Evolutionary conservation across 306 rosid species (phyloP), one percentile per base, ranked within the genome.

Genomic region (Fragaria ananassa): DNA sequence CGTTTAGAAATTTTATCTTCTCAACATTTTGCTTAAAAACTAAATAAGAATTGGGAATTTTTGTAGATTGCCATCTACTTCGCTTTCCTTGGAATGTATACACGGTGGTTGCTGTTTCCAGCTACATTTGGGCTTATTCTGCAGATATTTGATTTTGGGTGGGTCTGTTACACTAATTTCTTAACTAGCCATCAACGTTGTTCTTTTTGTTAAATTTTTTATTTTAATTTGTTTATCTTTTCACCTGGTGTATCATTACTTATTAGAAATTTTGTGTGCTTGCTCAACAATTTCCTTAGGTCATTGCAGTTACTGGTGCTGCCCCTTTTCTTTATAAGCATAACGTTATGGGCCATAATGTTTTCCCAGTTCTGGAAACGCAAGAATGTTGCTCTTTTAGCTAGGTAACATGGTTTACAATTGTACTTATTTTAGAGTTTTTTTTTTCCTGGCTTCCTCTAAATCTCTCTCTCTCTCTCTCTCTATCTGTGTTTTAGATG

Each of bases 331-430:
- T 88, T 92, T 67, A 19, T 95, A 17, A 53, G 87, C 83, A 88
- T 92, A 78, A 87, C 81, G 37, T 80, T 95, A 45, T 95, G 99
- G 99, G 99, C 98, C 46, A 74, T 91, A 75, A 89, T 88, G 88
- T 95, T 92, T 83, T 87, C 88, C 84, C 99, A 95, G 84, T 95
- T 95, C 86, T 95, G 99, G 99, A 92, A 86, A 81, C 96, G 99
- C 45, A 95, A 92, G 87, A 95, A 95, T 70, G 63, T 89, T 45
- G 99, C 97, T 57, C 97, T 92, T 81, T 80, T 92, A 80, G 92
- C 97, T 75, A 92, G 98, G 99, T 92, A 88, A 37, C 23, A 61
- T 60, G 31, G 18, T 31, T 57, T 35, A 35, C 61, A 14, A 69
- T 3, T 34, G 65, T 47, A 61, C 70, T 69, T 60, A 64, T 44